Evolutionary conservation across 2,329 filamentous ascomycete genomes (phyloP).

Genomic region (Hypoxylon sp.): DNA sequence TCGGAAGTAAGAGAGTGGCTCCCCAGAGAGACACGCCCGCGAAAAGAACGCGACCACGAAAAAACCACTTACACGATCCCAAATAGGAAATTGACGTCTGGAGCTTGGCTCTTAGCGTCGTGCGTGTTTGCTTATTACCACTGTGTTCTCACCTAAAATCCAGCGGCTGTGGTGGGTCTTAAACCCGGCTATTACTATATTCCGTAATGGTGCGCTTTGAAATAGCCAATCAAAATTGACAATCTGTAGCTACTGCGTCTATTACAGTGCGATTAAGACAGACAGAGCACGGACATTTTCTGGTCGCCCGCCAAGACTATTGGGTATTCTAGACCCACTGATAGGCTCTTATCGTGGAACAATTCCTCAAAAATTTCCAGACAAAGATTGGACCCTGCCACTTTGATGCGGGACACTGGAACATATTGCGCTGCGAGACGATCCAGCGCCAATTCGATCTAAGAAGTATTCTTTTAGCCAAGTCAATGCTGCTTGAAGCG

Average conservation of each 20-base stretch:
- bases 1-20: slow-evolving; percentile 31
- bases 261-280: slow-evolving; percentile 17
- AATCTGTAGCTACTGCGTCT: not conserved
- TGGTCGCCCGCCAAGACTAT: slow-evolving; percentile 13
- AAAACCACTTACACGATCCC: slow-evolving; percentile 46
- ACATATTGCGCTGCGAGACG: slow-evolving; percentile 24
- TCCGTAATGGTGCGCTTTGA: slow-evolving; percentile 20
- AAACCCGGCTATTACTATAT: slow-evolving; percentile 24
- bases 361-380: slow-evolving; percentile 43
- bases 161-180: slow-evolving; percentile 17
- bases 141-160: slow-evolving; percentile 28
- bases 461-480: slow-evolving; percentile 12
- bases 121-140: slow-evolving; percentile 6
- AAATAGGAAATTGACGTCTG: slow-evolving; percentile 38
- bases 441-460: slow-evolving; percentile 14
- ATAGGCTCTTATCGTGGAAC: slow-evolving; percentile 42
- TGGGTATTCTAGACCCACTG: slow-evolving; percentile 20
- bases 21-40: slow-evolving; percentile 38
- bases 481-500: slow-evolving; percentile 39
- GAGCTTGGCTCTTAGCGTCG: slow-evolving; percentile 22
- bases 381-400: slow-evolving; percentile 22
- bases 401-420: slow-evolving; percentile 36
- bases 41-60: slow-evolving; percentile 44
- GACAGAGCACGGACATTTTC: not conserved
- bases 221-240: slow-evolving; percentile 28